Conservation (phyloP, 768 basidiomycete species). For the Lanmaoa rubissima region DNA sequence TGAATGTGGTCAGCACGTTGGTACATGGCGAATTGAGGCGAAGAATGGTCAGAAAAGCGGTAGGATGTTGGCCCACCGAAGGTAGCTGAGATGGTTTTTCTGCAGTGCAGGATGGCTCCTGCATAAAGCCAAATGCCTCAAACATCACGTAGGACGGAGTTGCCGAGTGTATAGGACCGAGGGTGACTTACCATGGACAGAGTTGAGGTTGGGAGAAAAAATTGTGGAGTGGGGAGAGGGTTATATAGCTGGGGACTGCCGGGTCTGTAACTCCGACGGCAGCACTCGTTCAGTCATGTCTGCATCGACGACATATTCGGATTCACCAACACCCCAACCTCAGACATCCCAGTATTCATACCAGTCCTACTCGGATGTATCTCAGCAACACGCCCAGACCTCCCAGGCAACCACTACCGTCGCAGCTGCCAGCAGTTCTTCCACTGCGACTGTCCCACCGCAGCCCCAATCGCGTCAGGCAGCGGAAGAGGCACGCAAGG, state of each 20-base stretch:
- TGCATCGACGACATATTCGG: conserved; percentile 29
- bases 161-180: conserved; percentile 23
- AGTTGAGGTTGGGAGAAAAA: neutral
- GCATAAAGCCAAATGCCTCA: conserved; percentile 95
- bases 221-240: neutral
- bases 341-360: conserved; percentile 23
- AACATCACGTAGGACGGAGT: conserved; percentile 63
- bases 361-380: conserved; percentile 19
- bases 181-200: conserved; percentile 22
- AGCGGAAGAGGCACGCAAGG: conserved; percentile 81
- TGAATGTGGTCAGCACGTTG: conserved; percentile 18
- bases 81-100: conserved; percentile 89
- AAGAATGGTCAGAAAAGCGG: conserved; percentile 46
- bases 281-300: conserved; percentile 29
- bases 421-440: conserved; percentile 16
- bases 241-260: conserved; percentile 24
- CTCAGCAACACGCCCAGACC: conserved; percentile 22
- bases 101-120: conserved; percentile 65
- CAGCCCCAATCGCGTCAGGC: conserved; percentile 60
- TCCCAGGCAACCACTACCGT: conserved; percentile 19
- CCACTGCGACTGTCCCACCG: conserved; percentile 15
- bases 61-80: conserved; percentile 53
- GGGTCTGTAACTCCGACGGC: conserved; percentile 31
- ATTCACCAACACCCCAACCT: conserved; percentile 32
- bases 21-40: neutral